These are phyloP conservation scores for Pistacia integerrima DNA, from an alignment of 345 rosid genomes.

Conservation along the genomic window DNA sequence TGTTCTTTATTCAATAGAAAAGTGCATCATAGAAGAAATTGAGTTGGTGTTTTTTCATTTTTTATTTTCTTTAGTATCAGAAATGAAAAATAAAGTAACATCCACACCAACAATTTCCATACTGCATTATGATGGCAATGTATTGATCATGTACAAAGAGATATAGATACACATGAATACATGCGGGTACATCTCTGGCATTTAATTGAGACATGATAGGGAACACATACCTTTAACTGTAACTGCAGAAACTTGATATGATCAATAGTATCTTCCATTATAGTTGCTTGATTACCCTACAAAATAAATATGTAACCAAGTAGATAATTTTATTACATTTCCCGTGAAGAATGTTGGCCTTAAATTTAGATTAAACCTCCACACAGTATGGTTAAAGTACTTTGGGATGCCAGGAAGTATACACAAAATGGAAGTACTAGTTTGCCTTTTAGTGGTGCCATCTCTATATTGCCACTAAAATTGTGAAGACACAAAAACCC, in stretches of 20 bases:
- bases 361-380: background rate
- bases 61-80: too few relatives aligned
- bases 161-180: background rate
- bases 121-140: background rate
- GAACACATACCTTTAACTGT: slow-evolving; percentile 52
- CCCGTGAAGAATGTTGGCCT: background rate
- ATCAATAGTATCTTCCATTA: slow-evolving; percentile 40
- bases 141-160: background rate
- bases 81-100: background rate
- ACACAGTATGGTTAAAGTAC: background rate
- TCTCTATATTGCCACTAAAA: background rate
- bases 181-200: background rate
- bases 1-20: too few relatives aligned
- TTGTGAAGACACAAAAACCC: slow-evolving; percentile 1
- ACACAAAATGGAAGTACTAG: background rate
- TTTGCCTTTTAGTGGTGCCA: background rate
- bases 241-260: slow-evolving; percentile 61
- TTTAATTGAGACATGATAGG: background rate
- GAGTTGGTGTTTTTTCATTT: too few relatives aligned
- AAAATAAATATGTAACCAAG: slow-evolving; percentile 23
- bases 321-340: background rate
- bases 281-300: slow-evolving; percentile 36
- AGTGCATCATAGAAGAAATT: too few relatives aligned
- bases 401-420: background rate
- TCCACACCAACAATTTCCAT: too few relatives aligned